Evolutionary conservation across 2,329 filamentous ascomycete species (phyloP), one percentile per base, ranked within the genome.

Genomic region (Cytospora paraplurivora): DNA sequence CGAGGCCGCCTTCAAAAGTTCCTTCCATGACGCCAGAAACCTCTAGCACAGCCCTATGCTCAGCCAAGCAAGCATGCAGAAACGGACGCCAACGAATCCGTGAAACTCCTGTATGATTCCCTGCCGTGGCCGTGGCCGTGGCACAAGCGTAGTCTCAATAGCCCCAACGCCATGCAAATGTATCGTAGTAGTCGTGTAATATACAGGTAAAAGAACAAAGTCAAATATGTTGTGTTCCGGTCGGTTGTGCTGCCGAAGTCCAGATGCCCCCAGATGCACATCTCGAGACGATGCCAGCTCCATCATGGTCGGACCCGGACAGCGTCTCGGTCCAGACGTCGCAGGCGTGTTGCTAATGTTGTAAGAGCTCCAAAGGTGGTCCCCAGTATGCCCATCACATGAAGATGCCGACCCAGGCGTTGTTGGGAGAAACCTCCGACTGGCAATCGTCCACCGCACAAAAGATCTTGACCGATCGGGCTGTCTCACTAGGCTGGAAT

Each of bases 391-490:
- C 17, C n/a, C 50, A 51, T 76, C 69, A 85, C 53, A 85, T 72
- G 71, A 83, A 88, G 44, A 88, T 81, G 12, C 86, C 86, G 17
- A 88, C 80, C 86, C 86, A 89, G 54, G 83, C 80, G 2, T 75
- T 73, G 72, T 88, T 88, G 19, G 71, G 69, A 17, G 75, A 76
- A 3, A 86, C 82, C 38, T 86, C 85, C 1, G 79, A 78, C 1
- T 78, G 71, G 71, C 86, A 89, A 38, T 76, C 80, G 0, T 86
- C 83, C 0, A 88, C 85, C 0, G 81, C 81, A 68, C 86, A 89
- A 4, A 79, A 68, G 1, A 83, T 67, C 61, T 84, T 72, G 7
- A 71, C 69, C 10, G 69, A 65, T 56, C 73, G 74, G 10, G 72
- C 74, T 0, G 69, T 67, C 7, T 73, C 66, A 33, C 68, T 65